Conservation (phyloP, 2,329 filamentous ascomycete genomes). For the Cladophialophora bantiana region DNA sequence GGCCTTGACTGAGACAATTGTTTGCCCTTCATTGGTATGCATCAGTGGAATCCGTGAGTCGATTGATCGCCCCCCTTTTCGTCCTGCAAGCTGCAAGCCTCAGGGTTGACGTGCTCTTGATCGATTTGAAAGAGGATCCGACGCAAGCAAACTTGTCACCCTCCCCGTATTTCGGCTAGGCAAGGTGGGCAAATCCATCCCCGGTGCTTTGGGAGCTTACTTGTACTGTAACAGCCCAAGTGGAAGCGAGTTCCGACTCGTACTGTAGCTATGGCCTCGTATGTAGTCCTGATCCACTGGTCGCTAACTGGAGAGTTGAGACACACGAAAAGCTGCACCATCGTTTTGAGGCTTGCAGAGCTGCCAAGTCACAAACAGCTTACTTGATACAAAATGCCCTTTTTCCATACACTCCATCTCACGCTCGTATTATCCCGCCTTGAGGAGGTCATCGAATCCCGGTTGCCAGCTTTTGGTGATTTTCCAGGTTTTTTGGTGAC, state of each 20-base stretch:
- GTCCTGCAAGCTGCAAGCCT: background rate
- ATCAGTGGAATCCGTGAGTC: conserved; percentile 18
- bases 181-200: conserved; percentile 8
- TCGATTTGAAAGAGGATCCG: conserved; percentile 22
- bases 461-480: conserved; percentile 10
- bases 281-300: background rate
- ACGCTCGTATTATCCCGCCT: conserved; percentile 8
- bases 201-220: conserved; percentile 1
- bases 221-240: background rate
- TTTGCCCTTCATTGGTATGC: conserved; percentile 24
- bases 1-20: conserved; percentile 22
- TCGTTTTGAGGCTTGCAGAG: conserved; percentile 11
- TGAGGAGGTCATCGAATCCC: conserved; percentile 10
- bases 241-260: background rate
- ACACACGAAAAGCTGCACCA: conserved; percentile 15
- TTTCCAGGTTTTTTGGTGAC: conserved; percentile 3
- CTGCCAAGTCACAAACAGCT: conserved; percentile 7
- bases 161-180: conserved; percentile 12
- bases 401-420: conserved; percentile 13
- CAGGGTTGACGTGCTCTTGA: conserved; percentile 22
- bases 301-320: conserved; percentile 7
- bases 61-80: conserved; percentile 31
- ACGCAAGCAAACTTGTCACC: conserved; percentile 9
- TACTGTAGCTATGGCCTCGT: background rate
- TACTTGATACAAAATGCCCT: background rate